Evolutionary conservation across 768 basidiomycete genomes (phyloP).

Genomic region (Pulveroboletus sp.): DNA sequence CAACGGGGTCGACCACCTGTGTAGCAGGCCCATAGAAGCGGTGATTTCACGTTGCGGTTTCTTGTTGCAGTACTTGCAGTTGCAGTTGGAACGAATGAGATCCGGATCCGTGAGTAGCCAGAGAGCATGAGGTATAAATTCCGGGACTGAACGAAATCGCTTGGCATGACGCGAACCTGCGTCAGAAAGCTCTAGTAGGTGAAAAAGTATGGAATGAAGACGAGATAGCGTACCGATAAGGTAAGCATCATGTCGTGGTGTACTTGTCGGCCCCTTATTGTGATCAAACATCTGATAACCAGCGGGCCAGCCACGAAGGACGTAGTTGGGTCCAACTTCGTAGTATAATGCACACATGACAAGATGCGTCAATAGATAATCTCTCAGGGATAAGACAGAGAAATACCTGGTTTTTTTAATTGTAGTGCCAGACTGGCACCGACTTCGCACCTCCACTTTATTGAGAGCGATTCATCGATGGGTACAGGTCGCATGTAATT

Average conservation of each 20-base stretch:
- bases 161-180: constrained; percentile 39
- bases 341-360: background rate
- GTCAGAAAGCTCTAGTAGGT: background rate
- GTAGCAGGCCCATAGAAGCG: constrained; percentile 46
- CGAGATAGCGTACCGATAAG: constrained; percentile 53
- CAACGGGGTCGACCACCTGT: constrained; percentile 32
- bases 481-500: constrained; percentile 62
- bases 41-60: constrained; percentile 68
- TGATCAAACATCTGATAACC: constrained; percentile 74
- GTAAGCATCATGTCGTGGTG: constrained; percentile 72
- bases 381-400: background rate
- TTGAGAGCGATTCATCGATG: constrained; percentile 44
- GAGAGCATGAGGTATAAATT: constrained; percentile 79
- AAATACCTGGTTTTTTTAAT: constrained; percentile 49
- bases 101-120: constrained; percentile 64
- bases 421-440: constrained; percentile 39
- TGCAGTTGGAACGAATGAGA: constrained; percentile 47
- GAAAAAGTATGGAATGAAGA: background rate
- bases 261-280: constrained; percentile 52
- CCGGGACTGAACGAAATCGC: constrained; percentile 76
- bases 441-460: constrained; percentile 54
- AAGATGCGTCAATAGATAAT: background rate
- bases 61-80: constrained; percentile 75
- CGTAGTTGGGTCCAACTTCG: constrained; percentile 43
- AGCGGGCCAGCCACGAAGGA: constrained; percentile 59